Evolutionary conservation across 495 filamentous ascomycete species (phyloP), one percentile per base, ranked within the genome.

Genomic region (Margaritispora aquatica): DNA sequence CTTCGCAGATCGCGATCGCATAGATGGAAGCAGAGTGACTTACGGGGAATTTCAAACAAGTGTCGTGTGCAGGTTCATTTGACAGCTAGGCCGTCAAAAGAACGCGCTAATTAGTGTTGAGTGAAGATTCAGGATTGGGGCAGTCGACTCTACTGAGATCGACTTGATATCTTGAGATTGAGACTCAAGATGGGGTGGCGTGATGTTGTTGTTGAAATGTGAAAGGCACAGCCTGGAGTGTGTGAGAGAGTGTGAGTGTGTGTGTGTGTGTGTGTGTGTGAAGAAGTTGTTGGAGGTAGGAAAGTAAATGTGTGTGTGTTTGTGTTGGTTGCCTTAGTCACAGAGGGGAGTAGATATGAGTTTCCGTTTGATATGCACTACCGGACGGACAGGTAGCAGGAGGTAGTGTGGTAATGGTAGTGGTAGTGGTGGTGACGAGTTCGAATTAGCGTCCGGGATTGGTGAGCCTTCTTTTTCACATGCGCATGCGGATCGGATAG

Each of bases 21-120:
- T n/a, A n/a, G 38, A 44, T 44, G 4, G n/a, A n/a, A 31, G 51
- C 10, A 13, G 53, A 44, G 31, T 11, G 20, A 46, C 44, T 34
- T 60, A 67, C 65, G 59, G 34, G 58, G 50, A 53, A 60, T 64
- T 62, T 67, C 65, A 67, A 60, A 44, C 29, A 38, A 78, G 74
- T 78, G 64, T 68, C 69, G 70, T 74, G 70, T 81, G 83, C 80
- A 86, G 82, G 81, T 85, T 86, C 83, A 84, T 83, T 84, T 84
- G 81, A 84, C 80, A 81, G 80, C 80, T 34, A 65, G 77, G 81
- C 77, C 80, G 80, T 75, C 81, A 84, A 84, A 72, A 24, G 76
- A 85, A 86, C 80, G 80, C 81, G 81, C 81, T 55, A 54, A 29
- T 57, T 63, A 26, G 38, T 36, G 56, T 57, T 59, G 50, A 59